Evolutionary conservation across 2,329 filamentous ascomycete species (phyloP), one percentile per base, ranked within the genome.

Genomic region (Diaporthe eres): DNA sequence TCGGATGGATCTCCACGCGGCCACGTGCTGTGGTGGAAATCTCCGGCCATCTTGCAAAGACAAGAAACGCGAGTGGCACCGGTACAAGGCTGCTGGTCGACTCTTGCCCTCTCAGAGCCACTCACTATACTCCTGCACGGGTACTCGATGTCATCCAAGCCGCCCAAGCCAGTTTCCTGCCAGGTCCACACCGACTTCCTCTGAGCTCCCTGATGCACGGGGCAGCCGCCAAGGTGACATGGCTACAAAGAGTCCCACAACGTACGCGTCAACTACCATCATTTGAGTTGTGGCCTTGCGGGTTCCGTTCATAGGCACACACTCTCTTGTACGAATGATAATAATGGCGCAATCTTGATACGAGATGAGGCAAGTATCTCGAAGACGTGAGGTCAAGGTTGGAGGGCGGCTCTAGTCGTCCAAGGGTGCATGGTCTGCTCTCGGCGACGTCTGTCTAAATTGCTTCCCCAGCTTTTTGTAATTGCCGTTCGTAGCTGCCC

Each of bases 401-500:
- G 34, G 34, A 34, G 19, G 22, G 44, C 37, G 31, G 63, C 61
- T 65, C 31, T 55, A 57, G 57, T 31, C 49, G 47, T 28, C 47
- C 47, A 57, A 42, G 49, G 47, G 34, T 55, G n/a, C 71, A 53
- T 65, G 34, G 58, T 37, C 25, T 61, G 49, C 71, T 42, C 57
- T 72, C 39, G 70, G 55, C 70, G 31, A 44, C 71, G 25, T 57
- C 1, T 57, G 34, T 57, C 19, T 22, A 65, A 65, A 73, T 73
- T 73, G 51, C 71, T 73, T 73, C 71, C 71, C 71, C 71, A 44
- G 71, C 71, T 73, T 73, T 65, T 55, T 65, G 34, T 73, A 65
- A 73, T 73, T 73, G 71, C 58, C 71, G 47, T 73, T 31, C 58
- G 31, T 34, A 73, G 58, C 31, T 57, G 63, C 42, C 55, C 65